These are phyloP conservation scores for Ceratonia siliqua DNA, from an alignment of 306 rosid genomes.

Conservation along the genomic window DNA sequence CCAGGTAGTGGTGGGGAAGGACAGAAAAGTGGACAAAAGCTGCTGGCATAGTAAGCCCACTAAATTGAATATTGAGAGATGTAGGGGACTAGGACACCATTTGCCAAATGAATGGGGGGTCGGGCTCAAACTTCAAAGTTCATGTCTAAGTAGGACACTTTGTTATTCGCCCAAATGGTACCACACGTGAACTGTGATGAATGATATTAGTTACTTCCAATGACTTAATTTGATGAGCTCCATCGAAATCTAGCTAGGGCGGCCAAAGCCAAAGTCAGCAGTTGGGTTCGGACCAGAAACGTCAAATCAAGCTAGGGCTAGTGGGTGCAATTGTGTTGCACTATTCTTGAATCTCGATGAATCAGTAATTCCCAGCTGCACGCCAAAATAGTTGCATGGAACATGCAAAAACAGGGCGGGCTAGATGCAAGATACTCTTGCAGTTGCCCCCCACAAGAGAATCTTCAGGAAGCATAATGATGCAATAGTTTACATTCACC, in stretches of 20 bases:
- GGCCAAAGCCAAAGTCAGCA: constrained; percentile 34
- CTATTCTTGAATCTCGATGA: constrained; percentile 26
- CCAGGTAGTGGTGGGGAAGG: no score
- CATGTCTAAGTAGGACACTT: background rate
- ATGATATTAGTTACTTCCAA: constrained; percentile 5
- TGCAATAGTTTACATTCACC: constrained; percentile 32
- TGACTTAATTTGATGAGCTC: background rate
- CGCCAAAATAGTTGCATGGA: constrained; percentile 42
- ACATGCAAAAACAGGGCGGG: constrained; percentile 51
- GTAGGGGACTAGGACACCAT: background rate
- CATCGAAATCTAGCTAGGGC: constrained; percentile 18
- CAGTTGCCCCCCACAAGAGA: constrained; percentile 31
- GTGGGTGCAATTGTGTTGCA: constrained; percentile 34
- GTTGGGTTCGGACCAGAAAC: constrained; percentile 50
- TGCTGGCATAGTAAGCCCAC: background rate
- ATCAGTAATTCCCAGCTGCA: background rate
- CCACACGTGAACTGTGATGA: constrained; percentile 16
- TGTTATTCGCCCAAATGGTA: background rate
- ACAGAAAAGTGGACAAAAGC: background rate
- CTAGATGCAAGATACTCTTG: constrained; percentile 39
- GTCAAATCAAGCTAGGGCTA: constrained; percentile 42
- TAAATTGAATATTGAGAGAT: background rate
- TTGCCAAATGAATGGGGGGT: constrained; percentile 3
- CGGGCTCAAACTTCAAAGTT: no score
- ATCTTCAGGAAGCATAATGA: constrained; percentile 52